These are phyloP conservation scores for Candida caryicola DNA, from an alignment of 805 yeast genomes.

Conservation along the genomic window DNA sequence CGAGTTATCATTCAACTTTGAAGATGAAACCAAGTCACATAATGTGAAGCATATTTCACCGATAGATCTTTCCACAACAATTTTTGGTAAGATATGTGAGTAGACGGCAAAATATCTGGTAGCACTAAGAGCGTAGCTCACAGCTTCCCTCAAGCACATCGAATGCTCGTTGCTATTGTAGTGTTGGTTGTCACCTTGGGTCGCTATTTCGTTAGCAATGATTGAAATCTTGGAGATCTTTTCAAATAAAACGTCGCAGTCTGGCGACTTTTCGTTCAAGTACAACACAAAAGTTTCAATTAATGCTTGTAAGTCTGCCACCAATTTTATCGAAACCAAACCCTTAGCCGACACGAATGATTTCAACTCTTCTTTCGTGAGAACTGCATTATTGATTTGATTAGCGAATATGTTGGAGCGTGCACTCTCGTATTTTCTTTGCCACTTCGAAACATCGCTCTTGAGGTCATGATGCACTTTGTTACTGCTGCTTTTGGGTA, in stretches of 20 bases:
- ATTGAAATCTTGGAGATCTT: conserved; percentile 50
- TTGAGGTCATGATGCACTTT: conserved; percentile 14
- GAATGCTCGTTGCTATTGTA: conserved; percentile 38
- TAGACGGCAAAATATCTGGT: conserved; percentile 71
- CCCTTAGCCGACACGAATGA: conserved; percentile 40
- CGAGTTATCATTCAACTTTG: conserved; percentile 38
- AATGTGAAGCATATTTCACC: conserved; percentile 68
- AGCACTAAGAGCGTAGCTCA: conserved; percentile 72
- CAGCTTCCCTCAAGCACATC: conserved; percentile 56
- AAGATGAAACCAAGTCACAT: conserved; percentile 57
- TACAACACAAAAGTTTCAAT: conserved; percentile 44
- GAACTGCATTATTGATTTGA: conserved; percentile 17
- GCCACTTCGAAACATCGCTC: conserved; percentile 46
- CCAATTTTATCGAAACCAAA: conserved; percentile 42
- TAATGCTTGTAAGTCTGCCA: conserved; percentile 46
- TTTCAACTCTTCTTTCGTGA: conserved; percentile 24
- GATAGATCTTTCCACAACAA: conserved; percentile 71
- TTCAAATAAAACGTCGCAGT: conserved; percentile 46
- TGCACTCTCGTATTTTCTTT: conserved; percentile 48
- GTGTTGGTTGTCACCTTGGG: conserved; percentile 25
- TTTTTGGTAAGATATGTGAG: conserved; percentile 60
- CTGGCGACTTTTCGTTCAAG: conserved; percentile 25
- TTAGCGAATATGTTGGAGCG: conserved; percentile 31
- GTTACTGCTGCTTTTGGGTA: conserved; percentile 11
- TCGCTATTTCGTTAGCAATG: conserved; percentile 40